phyloP scores from a whole-genome alignment of 768 basidiomycete species.

The Boletus reticuloceps region DNA sequence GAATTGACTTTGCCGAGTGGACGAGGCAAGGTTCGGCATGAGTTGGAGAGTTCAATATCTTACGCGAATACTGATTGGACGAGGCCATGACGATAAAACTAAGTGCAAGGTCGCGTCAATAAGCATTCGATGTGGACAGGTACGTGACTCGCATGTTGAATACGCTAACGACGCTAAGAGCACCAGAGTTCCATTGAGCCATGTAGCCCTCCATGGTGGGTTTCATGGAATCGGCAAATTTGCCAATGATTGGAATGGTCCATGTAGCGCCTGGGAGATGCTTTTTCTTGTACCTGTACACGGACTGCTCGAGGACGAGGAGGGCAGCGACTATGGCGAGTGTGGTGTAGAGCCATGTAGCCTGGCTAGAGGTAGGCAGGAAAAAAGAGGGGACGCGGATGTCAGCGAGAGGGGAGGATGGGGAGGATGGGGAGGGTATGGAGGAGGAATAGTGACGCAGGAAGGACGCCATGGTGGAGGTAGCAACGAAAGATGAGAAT shows the following conservation, averaged over 20 bases:
- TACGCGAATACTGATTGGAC: conserved; percentile 88
- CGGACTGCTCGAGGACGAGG: conserved; percentile 80
- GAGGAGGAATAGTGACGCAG: conserved; percentile 33
- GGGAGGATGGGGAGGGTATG: conserved; percentile 43
- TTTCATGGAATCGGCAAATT: conserved; percentile 88
- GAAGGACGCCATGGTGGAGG: conserved; percentile 32
- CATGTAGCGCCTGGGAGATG: conserved; percentile 84
- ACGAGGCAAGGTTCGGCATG: conserved; percentile 95
- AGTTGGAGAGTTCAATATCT: conserved; percentile 91
- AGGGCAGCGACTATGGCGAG: conserved; percentile 66
- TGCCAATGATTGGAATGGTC: conserved; percentile 98
- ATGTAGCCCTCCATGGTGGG: conserved; percentile 92
- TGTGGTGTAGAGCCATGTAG: conserved; percentile 67
- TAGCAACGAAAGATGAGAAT: not conserved
- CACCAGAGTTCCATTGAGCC: conserved; percentile 88
- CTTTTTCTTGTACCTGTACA: conserved; percentile 87
- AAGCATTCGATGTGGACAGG: not conserved
- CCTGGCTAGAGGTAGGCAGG: conserved; percentile 22
- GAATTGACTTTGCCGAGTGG: conserved; percentile 82
- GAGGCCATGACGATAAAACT: conserved; percentile 99
- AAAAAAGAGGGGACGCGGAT: conserved; percentile 50
- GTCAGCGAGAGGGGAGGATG: conserved; percentile 37
- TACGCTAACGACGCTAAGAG: conserved; percentile 85
- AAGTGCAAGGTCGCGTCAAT: conserved; percentile 12
- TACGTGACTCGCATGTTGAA: conserved; percentile 84